phyloP scores from a whole-genome alignment of 495 filamentous ascomycete genomes.

The Aspergillus ostianus region DNA sequence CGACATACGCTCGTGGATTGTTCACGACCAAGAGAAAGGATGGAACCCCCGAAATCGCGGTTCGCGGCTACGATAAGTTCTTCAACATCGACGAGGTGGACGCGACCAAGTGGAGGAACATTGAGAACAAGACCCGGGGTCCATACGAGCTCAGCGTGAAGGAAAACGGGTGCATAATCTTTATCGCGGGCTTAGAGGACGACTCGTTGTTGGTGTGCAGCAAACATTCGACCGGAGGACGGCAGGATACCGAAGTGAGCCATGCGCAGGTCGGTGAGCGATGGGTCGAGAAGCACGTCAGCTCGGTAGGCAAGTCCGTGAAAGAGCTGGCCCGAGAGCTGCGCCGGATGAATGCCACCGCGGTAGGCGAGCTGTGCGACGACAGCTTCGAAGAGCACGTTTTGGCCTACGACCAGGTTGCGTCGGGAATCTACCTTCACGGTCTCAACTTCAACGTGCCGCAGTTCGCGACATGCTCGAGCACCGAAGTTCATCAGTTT shows the following conservation, averaged over 20 bases:
- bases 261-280: conserved; percentile 83
- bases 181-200: conserved; percentile 87
- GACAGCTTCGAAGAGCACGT: conserved; percentile 97
- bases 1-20: conserved; percentile 87
- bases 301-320: conserved; percentile 68
- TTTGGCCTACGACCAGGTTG: conserved; percentile 77
- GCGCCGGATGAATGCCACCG: conserved; percentile 79
- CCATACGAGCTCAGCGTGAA: conserved; percentile 96
- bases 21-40: conserved; percentile 71
- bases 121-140: conserved; percentile 71
- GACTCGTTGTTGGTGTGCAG: conserved; percentile 89
- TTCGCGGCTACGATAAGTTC: conserved; percentile 97
- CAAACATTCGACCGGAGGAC: conserved; percentile 89
- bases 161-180: conserved; percentile 99
- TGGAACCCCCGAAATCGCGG: conserved; percentile 70
- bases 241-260: conserved; percentile 65
- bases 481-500: conserved; percentile 76
- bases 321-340: conserved; percentile 73
- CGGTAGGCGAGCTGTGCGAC: conserved; percentile 95
- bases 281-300: conserved; percentile 81
- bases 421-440: conserved; percentile 91
- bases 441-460: conserved; percentile 94
- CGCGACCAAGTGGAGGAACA: conserved; percentile 77
- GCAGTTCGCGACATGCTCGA: conserved; percentile 80
- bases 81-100: conserved; percentile 85